A percentile compares a stretch with the other conserved stretches of the same genome.
phyloP scores from a whole-genome alignment of 2,329 filamentous ascomycete species.

The Mollisiaceae sp. region DNA sequence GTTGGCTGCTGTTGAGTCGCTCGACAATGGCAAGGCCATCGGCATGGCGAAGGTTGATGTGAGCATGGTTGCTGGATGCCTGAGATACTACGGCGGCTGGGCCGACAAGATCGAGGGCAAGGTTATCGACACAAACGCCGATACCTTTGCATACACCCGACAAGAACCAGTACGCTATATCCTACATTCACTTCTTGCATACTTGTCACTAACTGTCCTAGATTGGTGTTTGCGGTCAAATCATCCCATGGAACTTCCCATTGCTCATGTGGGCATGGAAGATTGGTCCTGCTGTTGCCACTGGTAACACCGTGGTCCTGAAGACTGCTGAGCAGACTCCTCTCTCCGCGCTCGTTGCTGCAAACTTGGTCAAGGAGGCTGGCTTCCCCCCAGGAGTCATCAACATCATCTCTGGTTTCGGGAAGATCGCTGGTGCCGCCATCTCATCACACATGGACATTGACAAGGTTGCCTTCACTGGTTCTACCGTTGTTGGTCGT shows the following conservation, averaged over 20 bases:
- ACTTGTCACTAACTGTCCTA: slow-evolving; percentile 23
- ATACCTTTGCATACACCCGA: slow-evolving; percentile 71
- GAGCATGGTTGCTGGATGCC: slow-evolving; percentile 65
- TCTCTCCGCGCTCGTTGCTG: slow-evolving; percentile 59
- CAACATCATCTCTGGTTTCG: slow-evolving; percentile 70
- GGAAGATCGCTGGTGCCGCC: slow-evolving; percentile 69
- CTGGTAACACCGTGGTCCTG: slow-evolving; percentile 63
- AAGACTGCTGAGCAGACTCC: slow-evolving; percentile 69
- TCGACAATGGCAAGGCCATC: slow-evolving; percentile 88
- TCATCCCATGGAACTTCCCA: slow-evolving; percentile 77
- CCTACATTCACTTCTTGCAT: background rate
- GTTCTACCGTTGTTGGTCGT: slow-evolving; percentile 65
- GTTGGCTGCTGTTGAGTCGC: slow-evolving; percentile 81
- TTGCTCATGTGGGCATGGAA: slow-evolving; percentile 72
- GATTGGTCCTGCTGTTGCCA: slow-evolving; percentile 64
- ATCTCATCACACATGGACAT: slow-evolving; percentile 67
- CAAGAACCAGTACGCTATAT: slow-evolving; percentile 61
- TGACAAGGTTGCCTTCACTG: slow-evolving; percentile 71
- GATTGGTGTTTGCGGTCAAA: slow-evolving; percentile 72
- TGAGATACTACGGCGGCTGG: slow-evolving; percentile 84
- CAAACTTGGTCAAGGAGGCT: slow-evolving; percentile 63
- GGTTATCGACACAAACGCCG: slow-evolving; percentile 67
- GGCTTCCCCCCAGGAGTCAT: slow-evolving; percentile 69
- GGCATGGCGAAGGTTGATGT: slow-evolving; percentile 79
- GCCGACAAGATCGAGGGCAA: slow-evolving; percentile 75